These are phyloP conservation scores for Phaeosphaeria sp. DNA, from an alignment of 2,329 filamentous ascomycete species.

Conservation along the genomic window DNA sequence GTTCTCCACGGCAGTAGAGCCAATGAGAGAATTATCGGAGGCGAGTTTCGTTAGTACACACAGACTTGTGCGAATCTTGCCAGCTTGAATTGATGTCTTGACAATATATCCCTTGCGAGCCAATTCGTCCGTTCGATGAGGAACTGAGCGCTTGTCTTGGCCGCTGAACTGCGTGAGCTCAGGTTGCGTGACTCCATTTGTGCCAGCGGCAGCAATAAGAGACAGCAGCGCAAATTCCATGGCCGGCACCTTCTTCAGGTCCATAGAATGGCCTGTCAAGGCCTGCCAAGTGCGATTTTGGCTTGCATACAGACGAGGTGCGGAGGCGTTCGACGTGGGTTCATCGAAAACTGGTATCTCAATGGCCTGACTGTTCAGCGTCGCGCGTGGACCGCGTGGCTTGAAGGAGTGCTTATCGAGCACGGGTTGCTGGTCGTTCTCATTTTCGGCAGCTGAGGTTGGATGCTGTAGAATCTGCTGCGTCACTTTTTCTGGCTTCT, in stretches of 20 bases:
- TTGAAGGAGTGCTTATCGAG: neutral
- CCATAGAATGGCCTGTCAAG: conserved; percentile 65
- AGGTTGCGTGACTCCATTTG: conserved; percentile 63
- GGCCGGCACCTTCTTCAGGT: conserved; percentile 59
- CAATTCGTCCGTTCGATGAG: conserved; percentile 64
- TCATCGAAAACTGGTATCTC: conserved; percentile 35
- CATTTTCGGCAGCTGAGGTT: neutral
- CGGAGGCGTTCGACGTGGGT: conserved; percentile 20
- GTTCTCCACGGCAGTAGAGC: conserved; percentile 36
- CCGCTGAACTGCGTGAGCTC: conserved; percentile 61
- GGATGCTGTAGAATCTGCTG: neutral
- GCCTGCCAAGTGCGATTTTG: conserved; percentile 65
- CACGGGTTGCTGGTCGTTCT: neutral
- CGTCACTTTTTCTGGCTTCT: neutral
- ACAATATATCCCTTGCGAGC: conserved; percentile 66
- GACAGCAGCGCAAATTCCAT: conserved; percentile 65
- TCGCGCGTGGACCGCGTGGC: conserved; percentile 16
- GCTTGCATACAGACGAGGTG: conserved; percentile 53
- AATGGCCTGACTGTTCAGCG: conserved; percentile 9
- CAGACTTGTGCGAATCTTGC: conserved; percentile 61
- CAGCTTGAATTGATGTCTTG: conserved; percentile 53
- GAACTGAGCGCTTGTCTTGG: conserved; percentile 71
- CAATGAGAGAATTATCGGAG: conserved; percentile 37
- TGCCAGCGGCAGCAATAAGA: conserved; percentile 63
- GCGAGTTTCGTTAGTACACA: conserved; percentile 61